phyloP scores from a whole-genome alignment of 768 basidiomycete species.

The Collybiopsis confluens region DNA sequence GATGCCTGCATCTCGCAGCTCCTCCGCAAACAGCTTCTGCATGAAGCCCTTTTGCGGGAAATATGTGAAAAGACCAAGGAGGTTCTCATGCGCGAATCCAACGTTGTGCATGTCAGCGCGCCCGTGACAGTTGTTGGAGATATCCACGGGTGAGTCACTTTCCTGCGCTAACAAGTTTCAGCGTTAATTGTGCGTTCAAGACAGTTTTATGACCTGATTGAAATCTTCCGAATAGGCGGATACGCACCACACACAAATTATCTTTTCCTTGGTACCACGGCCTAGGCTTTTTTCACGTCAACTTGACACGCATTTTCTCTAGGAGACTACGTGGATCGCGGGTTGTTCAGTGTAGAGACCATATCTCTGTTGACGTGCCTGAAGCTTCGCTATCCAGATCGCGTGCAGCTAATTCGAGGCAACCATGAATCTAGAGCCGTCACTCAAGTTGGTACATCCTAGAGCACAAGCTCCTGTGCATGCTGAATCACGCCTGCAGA shows the following conservation, averaged over 20 bases:
- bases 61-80: constrained; percentile 99
- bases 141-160: constrained; percentile 85
- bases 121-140: constrained; percentile 99
- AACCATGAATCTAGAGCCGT: constrained; percentile 98
- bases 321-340: constrained; percentile 99
- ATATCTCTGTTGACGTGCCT: constrained; percentile 96
- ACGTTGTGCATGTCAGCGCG: constrained; percentile 94
- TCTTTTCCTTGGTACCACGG: constrained; percentile 80
- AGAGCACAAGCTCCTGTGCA: too few relatives aligned
- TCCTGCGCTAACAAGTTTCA: constrained; percentile 11
- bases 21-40: constrained; percentile 87
- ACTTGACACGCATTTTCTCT: constrained; percentile 6
- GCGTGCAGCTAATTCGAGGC: constrained; percentile 94
- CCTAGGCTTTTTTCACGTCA: too few relatives aligned
- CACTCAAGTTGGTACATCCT: constrained; percentile 81
- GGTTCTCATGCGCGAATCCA: constrained; percentile 97
- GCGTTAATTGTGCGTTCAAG: constrained; percentile 49
- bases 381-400: constrained; percentile 93
- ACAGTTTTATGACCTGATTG: constrained; percentile 99
- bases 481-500: constrained; percentile 49
- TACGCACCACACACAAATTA: constrained; percentile 97
- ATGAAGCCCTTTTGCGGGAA: constrained; percentile 91
- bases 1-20: constrained; percentile 94
- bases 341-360: constrained; percentile 96
- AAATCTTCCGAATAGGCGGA: constrained; percentile 98